Percentiles rank a stretch among this genome's conserved stretches.
These are phyloP conservation scores for Russula vinacea DNA, from an alignment of 768 basidiomycete species.

Conservation along the genomic window DNA sequence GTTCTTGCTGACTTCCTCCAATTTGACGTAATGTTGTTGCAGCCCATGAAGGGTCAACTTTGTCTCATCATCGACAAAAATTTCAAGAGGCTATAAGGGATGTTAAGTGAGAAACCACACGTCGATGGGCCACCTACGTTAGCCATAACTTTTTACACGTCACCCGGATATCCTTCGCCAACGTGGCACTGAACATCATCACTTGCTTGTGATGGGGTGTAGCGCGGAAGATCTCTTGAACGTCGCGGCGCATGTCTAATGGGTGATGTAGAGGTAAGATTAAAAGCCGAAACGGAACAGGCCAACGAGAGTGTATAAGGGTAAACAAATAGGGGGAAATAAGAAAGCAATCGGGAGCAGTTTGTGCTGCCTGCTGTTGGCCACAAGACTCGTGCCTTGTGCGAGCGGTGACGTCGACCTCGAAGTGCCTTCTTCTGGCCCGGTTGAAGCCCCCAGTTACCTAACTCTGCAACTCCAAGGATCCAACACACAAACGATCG, in stretches of 20 bases:
- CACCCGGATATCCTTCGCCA: constrained; percentile 92
- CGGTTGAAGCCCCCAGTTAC: constrained; percentile 14
- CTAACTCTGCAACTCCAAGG: constrained; percentile 20
- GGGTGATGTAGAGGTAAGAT: constrained; percentile 69
- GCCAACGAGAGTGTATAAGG: constrained; percentile 53
- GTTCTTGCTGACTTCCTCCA: constrained; percentile 94
- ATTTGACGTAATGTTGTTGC: constrained; percentile 97
- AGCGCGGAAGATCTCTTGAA: constrained; percentile 99
- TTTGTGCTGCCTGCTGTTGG: constrained; percentile 22
- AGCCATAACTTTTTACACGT: constrained; percentile 99
- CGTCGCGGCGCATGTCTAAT: constrained; percentile 99
- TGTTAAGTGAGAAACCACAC: constrained; percentile 4
- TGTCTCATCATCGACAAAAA: constrained; percentile 99
- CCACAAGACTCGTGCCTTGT: constrained; percentile 18
- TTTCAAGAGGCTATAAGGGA: constrained; percentile 81
- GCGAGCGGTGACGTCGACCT: constrained; percentile 23
- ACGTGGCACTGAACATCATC: constrained; percentile 99
- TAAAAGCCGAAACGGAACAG: constrained; percentile 45
- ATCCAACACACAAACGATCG: constrained; percentile 28
- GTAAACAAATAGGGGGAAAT: constrained; percentile 42
- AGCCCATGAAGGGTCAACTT: constrained; percentile 97
- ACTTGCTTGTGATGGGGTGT: constrained; percentile 99
- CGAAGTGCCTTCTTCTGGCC: constrained; percentile 25
- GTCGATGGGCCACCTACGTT: constrained; percentile 58
- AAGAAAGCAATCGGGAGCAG: constrained; percentile 22